A percentile compares a stretch with the other conserved stretches of the same genome.
These are phyloP conservation scores for Barnettozyma siamensis DNA, from an alignment of 805 yeast species.

Conservation along the genomic window DNA sequence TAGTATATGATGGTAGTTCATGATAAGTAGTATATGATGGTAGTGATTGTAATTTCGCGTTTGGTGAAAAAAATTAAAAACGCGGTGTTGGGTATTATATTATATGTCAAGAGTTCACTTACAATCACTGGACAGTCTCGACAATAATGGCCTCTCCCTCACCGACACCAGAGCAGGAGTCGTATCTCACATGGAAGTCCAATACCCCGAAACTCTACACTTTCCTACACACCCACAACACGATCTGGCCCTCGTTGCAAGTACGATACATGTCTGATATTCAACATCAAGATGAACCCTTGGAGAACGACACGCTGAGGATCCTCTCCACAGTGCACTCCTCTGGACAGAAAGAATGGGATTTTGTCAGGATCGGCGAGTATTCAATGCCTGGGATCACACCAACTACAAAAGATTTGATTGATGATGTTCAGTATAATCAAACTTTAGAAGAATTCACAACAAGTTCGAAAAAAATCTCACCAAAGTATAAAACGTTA, in stretches of 20 bases:
- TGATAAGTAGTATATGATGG: too few relatives aligned
- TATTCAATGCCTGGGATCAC: conserved; percentile 4
- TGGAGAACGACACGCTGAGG: conserved; percentile 29
- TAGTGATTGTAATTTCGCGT: too few relatives aligned
- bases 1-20: too few relatives aligned
- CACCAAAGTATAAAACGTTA: conserved; percentile 28
- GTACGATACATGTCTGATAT: conserved; percentile 60
- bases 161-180: conserved; percentile 7
- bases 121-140: too few relatives aligned
- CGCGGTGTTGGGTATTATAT: too few relatives aligned
- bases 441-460: conserved; percentile 27
- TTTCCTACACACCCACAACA: conserved; percentile 60
- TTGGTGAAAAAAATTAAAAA: too few relatives aligned
- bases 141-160: too few relatives aligned
- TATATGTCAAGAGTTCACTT: too few relatives aligned
- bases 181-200: conserved; percentile 60
- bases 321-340: conserved; percentile 62
- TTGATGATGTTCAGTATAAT: conserved; percentile 32
- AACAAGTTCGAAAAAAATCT: conserved; percentile 15
- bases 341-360: conserved; percentile 51
- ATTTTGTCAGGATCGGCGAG: conserved; percentile 37
- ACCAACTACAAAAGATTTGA: conserved; percentile 2
- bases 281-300: conserved; percentile 14
- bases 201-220: conserved; percentile 74
- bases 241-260: conserved; percentile 67